These are phyloP conservation scores for Pseudogymnoascus sp. DNA, from an alignment of 2,329 filamentous ascomycete genomes.

Conservation along the genomic window DNA sequence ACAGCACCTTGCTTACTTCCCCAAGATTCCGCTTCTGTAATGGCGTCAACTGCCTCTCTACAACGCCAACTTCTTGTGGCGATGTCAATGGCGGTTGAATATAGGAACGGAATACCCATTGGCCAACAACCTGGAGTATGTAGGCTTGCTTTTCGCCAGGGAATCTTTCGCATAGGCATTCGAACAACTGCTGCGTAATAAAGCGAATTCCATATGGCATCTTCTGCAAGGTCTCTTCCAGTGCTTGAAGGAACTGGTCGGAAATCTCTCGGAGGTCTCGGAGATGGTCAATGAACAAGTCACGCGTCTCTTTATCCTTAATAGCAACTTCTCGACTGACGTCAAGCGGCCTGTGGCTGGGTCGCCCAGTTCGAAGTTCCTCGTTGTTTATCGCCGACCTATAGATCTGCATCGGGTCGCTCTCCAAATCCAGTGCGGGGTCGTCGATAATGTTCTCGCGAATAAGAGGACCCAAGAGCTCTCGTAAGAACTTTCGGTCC, in stretches of 20 bases:
- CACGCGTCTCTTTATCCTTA: constrained; percentile 83
- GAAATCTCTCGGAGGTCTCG: constrained; percentile 91
- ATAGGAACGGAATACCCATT: constrained; percentile 93
- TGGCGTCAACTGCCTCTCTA: constrained; percentile 80
- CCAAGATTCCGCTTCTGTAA: constrained; percentile 86
- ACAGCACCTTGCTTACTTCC: constrained; percentile 84
- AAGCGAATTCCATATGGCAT: constrained; percentile 93
- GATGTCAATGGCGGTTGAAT: constrained; percentile 81
- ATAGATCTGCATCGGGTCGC: constrained; percentile 96
- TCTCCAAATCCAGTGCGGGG: constrained; percentile 82
- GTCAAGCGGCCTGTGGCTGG: constrained; percentile 72
- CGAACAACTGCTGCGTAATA: constrained; percentile 76
- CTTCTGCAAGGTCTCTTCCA: constrained; percentile 75
- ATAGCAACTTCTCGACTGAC: constrained; percentile 92
- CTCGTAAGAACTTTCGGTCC: constrained; percentile 85
- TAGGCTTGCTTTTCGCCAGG: constrained; percentile 68
- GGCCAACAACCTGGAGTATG: constrained; percentile 73
- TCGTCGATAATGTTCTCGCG: constrained; percentile 91
- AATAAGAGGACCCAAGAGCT: constrained; percentile 75
- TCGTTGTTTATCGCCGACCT: constrained; percentile 93
- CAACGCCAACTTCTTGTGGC: constrained; percentile 86
- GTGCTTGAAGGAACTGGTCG: constrained; percentile 73
- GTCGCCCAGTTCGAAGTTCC: constrained; percentile 80
- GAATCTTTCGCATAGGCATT: constrained; percentile 68
- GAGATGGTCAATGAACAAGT: constrained; percentile 87